Base-by-base conservation (phyloP, 805 yeast species). In the Wickerhamiella domercqiae region DNA sequence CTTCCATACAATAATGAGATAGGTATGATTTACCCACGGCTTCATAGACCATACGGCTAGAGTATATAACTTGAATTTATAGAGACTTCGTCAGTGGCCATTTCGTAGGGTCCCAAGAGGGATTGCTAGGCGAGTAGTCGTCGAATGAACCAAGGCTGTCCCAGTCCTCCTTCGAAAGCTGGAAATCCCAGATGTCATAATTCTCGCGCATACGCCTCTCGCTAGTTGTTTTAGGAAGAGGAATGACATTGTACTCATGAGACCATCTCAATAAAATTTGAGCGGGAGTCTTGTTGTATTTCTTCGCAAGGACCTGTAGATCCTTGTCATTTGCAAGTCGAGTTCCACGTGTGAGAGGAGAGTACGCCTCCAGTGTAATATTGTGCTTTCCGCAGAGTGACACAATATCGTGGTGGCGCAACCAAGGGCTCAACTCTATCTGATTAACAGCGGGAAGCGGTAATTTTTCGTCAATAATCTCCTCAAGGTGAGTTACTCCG, bases 381-480 rank as follows among this genome's bases (percentile, higher is more conserved):
- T 64, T 72, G 40, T 75, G 57, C 13, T 63, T 51, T 22, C 64
- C 61, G 52, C 79, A 73, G 56, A 61, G 78, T 38, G 73, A 68
- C 17, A 78, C 71, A 40, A 82, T 62, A 36, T 75, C 73, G 38
- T 64, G 59, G 48, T 78, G 57, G 60, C 77, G 80, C 49, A 77
- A 63, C 86, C 90, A 80, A 16, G 90, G 94, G 42, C 82, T 80
- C 36, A 81, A 66, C 56, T 81, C 94, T 50, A 82, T 70, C 54
- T 83, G 93, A 55, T 82, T 77, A 30, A 79, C 76, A 0, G 75
- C 81, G 0, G 94, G 86, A 25, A 21, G 20, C 18, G 41, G 34
- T 11, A 26, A 20, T 3, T 46, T 45, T 28, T 39, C 40, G 43
- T 65, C 57, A 29, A 73, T 56, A 17, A 76, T 53, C 52, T 75